Percentiles rank a stretch among this genome's conserved stretches.
phyloP scores from a whole-genome alignment of 345 rosid species.

The Moricandia moricandioides region DNA sequence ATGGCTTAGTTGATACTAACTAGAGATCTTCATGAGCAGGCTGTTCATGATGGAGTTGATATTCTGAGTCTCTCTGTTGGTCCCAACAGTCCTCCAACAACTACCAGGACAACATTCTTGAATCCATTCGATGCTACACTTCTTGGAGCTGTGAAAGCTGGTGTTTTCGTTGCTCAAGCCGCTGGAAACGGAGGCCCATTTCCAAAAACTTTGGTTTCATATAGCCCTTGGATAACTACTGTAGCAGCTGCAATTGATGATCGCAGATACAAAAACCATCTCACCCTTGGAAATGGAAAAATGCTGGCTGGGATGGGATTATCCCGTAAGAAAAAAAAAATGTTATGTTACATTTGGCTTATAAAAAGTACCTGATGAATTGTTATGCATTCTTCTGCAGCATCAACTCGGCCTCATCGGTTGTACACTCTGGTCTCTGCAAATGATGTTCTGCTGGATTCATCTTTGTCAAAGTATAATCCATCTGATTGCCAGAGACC shows the following conservation, averaged over 20 bases:
- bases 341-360: neutral
- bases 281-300: conserved; percentile 83
- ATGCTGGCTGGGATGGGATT: conserved; percentile 75
- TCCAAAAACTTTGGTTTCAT: conserved; percentile 87
- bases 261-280: conserved; percentile 87
- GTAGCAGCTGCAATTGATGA: conserved; percentile 98
- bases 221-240: conserved; percentile 95
- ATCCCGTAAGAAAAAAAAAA: conserved; percentile 59
- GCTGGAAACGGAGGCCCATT: conserved; percentile 99
- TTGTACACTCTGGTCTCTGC: conserved; percentile 87
- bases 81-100: conserved; percentile 92
- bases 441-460: conserved; percentile 83
- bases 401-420: conserved; percentile 69
- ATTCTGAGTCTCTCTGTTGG: conserved; percentile 94
- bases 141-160: conserved; percentile 97
- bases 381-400: conserved; percentile 45
- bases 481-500: conserved; percentile 98
- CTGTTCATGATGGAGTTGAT: conserved; percentile 98
- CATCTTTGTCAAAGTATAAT: conserved; percentile 68
- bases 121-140: conserved; percentile 98
- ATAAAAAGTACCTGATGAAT: conserved; percentile 1
- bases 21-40: conserved; percentile 49
- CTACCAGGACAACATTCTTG: conserved; percentile 76
- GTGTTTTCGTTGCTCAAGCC: conserved; percentile 97
- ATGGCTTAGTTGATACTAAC: neutral